Evolutionary conservation across 2,329 filamentous ascomycete genomes (phyloP).

Genomic region (Alternaria arbusti): DNA sequence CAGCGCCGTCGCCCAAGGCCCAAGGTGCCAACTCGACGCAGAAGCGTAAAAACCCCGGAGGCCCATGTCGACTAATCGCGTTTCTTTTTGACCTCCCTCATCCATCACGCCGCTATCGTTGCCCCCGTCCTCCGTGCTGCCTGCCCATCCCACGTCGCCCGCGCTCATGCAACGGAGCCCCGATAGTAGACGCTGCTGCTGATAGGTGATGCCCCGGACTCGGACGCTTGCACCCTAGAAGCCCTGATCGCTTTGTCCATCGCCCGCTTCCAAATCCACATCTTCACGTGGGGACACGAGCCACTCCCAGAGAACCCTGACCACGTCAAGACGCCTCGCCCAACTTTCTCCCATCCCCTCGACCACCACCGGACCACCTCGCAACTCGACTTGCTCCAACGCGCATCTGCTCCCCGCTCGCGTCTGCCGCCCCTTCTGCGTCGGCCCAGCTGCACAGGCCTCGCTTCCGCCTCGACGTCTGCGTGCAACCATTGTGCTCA

Average conservation of each 20-base stretch:
- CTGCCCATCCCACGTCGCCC: slow-evolving; percentile 28
- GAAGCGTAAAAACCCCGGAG: slow-evolving; percentile 26
- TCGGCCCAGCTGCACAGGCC: slow-evolving; percentile 30
- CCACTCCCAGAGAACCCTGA: slow-evolving; percentile 13
- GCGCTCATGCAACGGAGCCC: slow-evolving; percentile 28
- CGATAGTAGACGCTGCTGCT: slow-evolving; percentile 22
- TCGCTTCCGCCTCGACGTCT: slow-evolving; percentile 24
- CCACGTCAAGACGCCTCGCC: slow-evolving; percentile 7
- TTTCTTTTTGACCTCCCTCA: slow-evolving; percentile 31
- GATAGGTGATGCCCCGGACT: slow-evolving; percentile 18
- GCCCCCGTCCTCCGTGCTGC: slow-evolving; percentile 8
- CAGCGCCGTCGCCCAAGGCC: slow-evolving; percentile 4
- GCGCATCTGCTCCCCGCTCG: slow-evolving; percentile 20
- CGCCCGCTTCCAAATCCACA: slow-evolving; percentile 4
- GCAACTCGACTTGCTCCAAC: background rate
- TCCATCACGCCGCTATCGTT: slow-evolving; percentile 14
- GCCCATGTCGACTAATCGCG: slow-evolving; percentile 26
- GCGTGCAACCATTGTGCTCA: slow-evolving; percentile 29
- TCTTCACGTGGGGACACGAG: slow-evolving; percentile 40
- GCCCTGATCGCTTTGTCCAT: background rate
- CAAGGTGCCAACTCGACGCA: slow-evolving; percentile 19
- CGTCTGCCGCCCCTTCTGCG: slow-evolving; percentile 25
- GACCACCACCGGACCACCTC: slow-evolving; percentile 9
- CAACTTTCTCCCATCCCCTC: slow-evolving; percentile 4
- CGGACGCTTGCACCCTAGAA: background rate